phyloP scores from a whole-genome alignment of 805 yeast genomes.

The Teunomyces kruisii region DNA sequence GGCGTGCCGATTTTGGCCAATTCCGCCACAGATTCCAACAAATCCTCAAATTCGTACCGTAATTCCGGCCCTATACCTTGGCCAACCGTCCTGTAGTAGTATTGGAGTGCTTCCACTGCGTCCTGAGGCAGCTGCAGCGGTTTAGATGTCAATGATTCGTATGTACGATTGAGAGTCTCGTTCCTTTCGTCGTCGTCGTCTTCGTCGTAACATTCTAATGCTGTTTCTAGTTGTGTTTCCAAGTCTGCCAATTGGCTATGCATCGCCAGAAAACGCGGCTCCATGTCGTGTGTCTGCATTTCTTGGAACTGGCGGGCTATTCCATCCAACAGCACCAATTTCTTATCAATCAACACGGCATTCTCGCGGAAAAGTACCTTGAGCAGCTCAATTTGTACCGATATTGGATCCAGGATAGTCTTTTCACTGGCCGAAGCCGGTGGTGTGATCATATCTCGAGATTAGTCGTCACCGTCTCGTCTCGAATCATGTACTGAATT shows the following conservation, averaged over 20 bases:
- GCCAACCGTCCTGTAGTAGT: neutral
- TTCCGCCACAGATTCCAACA: conserved; percentile 13
- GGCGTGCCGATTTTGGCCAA: conserved; percentile 14
- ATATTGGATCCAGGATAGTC: neutral
- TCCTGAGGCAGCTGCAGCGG: neutral
- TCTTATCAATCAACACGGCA: conserved; percentile 9
- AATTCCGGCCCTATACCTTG: conserved; percentile 4
- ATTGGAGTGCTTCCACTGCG: neutral
- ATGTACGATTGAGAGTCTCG: conserved; percentile 12
- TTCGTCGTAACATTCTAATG: neutral
- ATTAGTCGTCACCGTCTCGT: neutral
- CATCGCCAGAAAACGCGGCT: conserved; percentile 1
- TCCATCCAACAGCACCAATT: conserved; percentile 6
- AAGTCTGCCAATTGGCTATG: conserved; percentile 9
- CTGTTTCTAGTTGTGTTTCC: conserved; percentile 3
- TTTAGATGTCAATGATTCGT: conserved; percentile 15
- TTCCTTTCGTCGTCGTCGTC: conserved; percentile 9
- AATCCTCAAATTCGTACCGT: conserved; percentile 12
- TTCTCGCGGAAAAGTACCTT: conserved; percentile 10
- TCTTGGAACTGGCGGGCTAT: conserved; percentile 1
- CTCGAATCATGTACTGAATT: neutral
- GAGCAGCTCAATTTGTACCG: conserved; percentile 11
- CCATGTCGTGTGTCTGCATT: neutral
- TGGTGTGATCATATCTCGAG: conserved; percentile 2
- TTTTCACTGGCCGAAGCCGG: conserved; percentile 1